Evolutionary conservation across 768 basidiomycete species (phyloP), one percentile per base, ranked within the genome.

Genomic region (Podaxis carcinomalis): DNA sequence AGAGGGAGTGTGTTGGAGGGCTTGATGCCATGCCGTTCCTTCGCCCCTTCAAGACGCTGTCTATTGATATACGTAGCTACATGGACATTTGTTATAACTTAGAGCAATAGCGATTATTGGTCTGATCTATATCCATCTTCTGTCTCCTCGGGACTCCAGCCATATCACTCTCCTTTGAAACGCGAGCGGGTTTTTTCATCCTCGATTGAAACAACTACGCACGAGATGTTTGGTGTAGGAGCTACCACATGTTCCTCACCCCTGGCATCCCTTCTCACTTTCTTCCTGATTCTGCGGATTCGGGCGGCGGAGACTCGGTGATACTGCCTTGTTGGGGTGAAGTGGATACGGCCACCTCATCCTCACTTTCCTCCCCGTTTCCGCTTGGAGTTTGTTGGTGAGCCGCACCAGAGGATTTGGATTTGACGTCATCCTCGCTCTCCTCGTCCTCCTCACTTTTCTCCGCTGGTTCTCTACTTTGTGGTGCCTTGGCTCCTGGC

Each of bases 311-410:
- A 25, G 62, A 36, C 51, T 42, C 39, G 32, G 23, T 13, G n/a
- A 7, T 11, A 25, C 28, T 13, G 50, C 25, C 27, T 51, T 16
- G 21, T 3, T 16, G 50, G 23, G 25, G 50, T 21, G 36, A 51
- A 19, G 16, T 42, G 25, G 7, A 23, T 62, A 44, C 28, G 32
- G 56, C 62, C 54, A 59, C 58, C 19, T 47, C 59, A 54, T 62
- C 62, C 49, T 69, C 69, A 59, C 64, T 40, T 10, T 44, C 46
- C 25, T 44, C 59, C 36, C 51, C 57, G 16, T 16, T 23, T 21
- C 25, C 28, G 32, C 32, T 35, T 19, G 21, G 25, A 7, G 19
- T 36, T 37, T 21, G 19, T 19, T 19, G n/a, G 14, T 49, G 47
- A 21, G 49, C 49, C 23, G 49, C 19, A 14, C 16, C 27, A 16